Conservation (phyloP, 2,329 filamentous ascomycete genomes). For the Camptophora hylomeconis region DNA sequence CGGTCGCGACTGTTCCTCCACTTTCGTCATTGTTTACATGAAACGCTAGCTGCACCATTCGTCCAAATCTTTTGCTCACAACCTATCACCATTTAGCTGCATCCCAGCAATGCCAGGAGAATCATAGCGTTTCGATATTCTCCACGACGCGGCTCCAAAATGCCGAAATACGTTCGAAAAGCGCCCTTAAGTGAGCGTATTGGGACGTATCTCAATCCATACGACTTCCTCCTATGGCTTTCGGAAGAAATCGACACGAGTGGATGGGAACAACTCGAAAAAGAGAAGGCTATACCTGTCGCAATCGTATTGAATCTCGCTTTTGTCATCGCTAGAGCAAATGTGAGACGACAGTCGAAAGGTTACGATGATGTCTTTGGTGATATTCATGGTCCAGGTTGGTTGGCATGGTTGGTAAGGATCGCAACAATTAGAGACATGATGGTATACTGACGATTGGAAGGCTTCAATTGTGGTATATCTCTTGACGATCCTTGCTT, state of each 20-base stretch:
- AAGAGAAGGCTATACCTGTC: constrained; percentile 60
- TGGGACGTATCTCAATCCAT: constrained; percentile 66
- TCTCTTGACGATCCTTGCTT: constrained; percentile 52
- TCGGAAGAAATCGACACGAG: constrained; percentile 86
- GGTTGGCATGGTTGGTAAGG: constrained; percentile 54
- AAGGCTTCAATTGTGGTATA: constrained; percentile 62
- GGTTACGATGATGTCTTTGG: constrained; percentile 72
- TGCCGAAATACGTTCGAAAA: constrained; percentile 73
- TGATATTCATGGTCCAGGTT: constrained; percentile 49
- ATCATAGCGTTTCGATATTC: no score
- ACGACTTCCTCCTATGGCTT: constrained; percentile 80
- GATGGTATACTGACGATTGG: constrained; percentile 9
- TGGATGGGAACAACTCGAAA: constrained; percentile 70
- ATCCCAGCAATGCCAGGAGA: no score
- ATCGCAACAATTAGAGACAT: constrained; percentile 1
- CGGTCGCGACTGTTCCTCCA: no score
- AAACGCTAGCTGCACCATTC: not conserved
- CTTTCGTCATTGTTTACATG: no score
- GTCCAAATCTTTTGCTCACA: no score
- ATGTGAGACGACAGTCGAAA: constrained; percentile 43
- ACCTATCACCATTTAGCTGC: no score
- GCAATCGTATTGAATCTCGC: constrained; percentile 65
- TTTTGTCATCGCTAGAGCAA: constrained; percentile 73
- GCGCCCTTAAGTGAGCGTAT: constrained; percentile 70
- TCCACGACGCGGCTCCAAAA: constrained; percentile 20